phyloP scores from a whole-genome alignment of 169 alveolate genomes.

The Eimeria sp. region DNA sequence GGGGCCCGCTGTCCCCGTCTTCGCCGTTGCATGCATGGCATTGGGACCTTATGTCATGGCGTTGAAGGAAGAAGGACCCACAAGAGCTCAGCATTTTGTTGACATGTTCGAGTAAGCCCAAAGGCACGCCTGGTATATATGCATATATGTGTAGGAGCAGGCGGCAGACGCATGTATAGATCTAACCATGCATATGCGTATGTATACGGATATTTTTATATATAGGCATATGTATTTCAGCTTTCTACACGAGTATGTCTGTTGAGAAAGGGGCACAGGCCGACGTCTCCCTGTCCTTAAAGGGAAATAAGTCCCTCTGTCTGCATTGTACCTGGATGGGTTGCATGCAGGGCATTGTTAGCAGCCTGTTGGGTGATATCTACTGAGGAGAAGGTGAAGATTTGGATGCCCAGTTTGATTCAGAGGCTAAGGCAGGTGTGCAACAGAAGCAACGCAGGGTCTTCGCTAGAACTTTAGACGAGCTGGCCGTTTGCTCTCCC shows the following conservation, averaged over 20 bases:
- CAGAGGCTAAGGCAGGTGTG: constrained; percentile 81
- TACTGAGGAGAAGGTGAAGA: constrained; percentile 70
- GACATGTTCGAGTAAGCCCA: constrained; percentile 59
- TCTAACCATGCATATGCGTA: no score
- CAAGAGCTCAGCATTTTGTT: not conserved
- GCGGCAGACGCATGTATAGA: not conserved
- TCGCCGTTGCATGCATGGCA: constrained; percentile 49
- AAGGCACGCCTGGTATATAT: not conserved
- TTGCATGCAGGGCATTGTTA: constrained; percentile 44
- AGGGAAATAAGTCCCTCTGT: no score
- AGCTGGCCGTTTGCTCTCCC: not conserved
- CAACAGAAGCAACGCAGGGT: not conserved
- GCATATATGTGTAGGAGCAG: not conserved
- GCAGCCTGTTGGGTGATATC: constrained; percentile 83
- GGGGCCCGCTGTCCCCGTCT: constrained; percentile 71
- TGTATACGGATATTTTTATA: no score
- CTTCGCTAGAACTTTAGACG: not conserved
- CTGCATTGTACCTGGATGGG: not conserved
- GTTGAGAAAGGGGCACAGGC: no score
- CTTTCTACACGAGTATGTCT: no score
- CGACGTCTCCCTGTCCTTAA: no score
- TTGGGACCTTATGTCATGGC: constrained; percentile 53
- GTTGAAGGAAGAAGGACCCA: constrained; percentile 24
- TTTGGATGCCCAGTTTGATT: constrained; percentile 82
- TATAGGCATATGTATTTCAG: no score